These are phyloP conservation scores for Physcomitrellopsis africana DNA, from an alignment of 225 moss, liverwort and hornwort genomes.

Conservation along the genomic window DNA sequence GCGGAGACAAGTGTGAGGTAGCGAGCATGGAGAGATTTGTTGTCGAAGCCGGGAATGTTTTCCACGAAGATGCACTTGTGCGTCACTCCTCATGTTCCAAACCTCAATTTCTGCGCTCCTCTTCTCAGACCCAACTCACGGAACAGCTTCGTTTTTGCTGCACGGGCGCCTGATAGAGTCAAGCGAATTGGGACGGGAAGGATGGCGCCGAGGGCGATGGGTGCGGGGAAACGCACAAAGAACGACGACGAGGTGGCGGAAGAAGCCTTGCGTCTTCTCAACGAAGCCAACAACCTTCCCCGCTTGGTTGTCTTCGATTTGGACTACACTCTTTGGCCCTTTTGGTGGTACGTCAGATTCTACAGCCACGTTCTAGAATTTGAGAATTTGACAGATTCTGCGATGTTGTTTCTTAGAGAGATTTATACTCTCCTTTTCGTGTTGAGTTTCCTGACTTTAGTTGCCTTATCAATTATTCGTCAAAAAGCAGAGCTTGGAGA, in stretches of 20 bases:
- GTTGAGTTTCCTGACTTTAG: not conserved
- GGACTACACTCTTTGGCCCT: conserved; percentile 95
- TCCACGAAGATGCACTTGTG: conserved; percentile 32
- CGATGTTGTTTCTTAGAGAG: not conserved
- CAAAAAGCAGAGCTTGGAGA: not conserved
- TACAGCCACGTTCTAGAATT: not conserved
- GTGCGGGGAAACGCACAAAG: conserved; percentile 31
- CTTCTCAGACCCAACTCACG: not conserved
- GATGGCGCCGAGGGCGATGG: conserved; percentile 42
- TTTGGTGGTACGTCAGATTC: conserved; percentile 62
- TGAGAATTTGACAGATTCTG: not conserved
- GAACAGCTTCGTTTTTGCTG: conserved; percentile 14
- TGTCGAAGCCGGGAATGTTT: not conserved
- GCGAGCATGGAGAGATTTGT: too few relatives aligned
- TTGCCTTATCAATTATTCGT: not conserved
- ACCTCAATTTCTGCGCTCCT: conserved; percentile 3
- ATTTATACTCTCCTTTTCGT: not conserved
- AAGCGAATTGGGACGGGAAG: conserved; percentile 23
- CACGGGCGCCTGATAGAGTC: not conserved
- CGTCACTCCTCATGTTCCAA: not conserved
- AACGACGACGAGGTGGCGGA: conserved; percentile 51
- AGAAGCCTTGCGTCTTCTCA: conserved; percentile 68
- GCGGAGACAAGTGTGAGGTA: too few relatives aligned
- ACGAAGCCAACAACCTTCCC: conserved; percentile 59
- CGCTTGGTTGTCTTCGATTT: conserved; percentile 89